A percentile compares a stretch with the other conserved stretches of the same genome.
These are phyloP conservation scores for peach (Prunus persica) DNA, from an alignment of 306 rosid species.

Conservation along the genomic window Prunus_persica_NCBIv2 NC_034016.1:11537501-11538000, in stretches of 20 bases:
- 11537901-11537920: not conserved
- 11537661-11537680: not conserved
- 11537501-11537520: not conserved
- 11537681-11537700: not conserved
- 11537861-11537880: too few relatives aligned
- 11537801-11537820: not conserved
- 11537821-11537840: not conserved
- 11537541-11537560: not conserved
- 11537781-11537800: not conserved
- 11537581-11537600: not conserved
- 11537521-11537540: not conserved
- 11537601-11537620: not conserved
- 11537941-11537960: conserved; percentile 6
- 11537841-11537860: not conserved
- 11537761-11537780: not conserved
- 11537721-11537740: not conserved
- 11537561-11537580: not conserved
- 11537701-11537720: not conserved
- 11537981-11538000: conserved; percentile 12
- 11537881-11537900: not conserved
- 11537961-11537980: not conserved
- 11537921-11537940: not conserved
- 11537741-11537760: not conserved
- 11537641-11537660: not conserved
- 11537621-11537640: not conserved